Evolutionary conservation across 169 alveolate genomes (phyloP).

Genomic region (Cryptosporidium andersoni): DNA sequence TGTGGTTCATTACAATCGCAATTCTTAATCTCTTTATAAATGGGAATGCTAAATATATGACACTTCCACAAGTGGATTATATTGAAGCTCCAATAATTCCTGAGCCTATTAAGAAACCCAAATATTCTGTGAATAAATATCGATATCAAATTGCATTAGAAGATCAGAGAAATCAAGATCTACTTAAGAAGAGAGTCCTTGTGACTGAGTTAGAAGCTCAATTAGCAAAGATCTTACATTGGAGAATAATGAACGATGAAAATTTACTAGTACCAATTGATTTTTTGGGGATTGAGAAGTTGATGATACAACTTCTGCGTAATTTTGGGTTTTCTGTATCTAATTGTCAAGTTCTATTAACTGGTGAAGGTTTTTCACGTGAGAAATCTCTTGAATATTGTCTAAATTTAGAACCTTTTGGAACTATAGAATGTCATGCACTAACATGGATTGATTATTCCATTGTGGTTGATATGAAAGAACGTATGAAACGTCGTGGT

Average conservation of each 20-base stretch:
- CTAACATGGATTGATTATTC: slow-evolving; percentile 67
- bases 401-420: slow-evolving; percentile 61
- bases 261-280: slow-evolving; percentile 14
- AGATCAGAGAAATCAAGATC: no score
- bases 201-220: slow-evolving; percentile 32
- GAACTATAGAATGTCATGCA: slow-evolving; percentile 55
- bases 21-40: no score
- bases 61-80: no score
- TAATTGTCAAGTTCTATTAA: slow-evolving; percentile 48
- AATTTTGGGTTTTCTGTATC: slow-evolving; percentile 41
- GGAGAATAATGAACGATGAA: slow-evolving; percentile 67
- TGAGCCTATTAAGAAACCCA: no score
- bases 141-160: no score
- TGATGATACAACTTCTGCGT: slow-evolving; percentile 39
- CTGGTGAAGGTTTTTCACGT: slow-evolving; percentile 9
- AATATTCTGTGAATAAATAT: no score
- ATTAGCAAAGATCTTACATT: slow-evolving; percentile 37
- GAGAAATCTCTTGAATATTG: slow-evolving; percentile 54
- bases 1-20: no score
- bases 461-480: slow-evolving; percentile 49
- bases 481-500: slow-evolving; percentile 63
- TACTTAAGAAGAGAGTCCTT: no score
- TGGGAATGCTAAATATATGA: no score
- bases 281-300: slow-evolving; percentile 9
- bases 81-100: no score